Percentiles rank a stretch among this genome's conserved stretches.
phyloP scores from a whole-genome alignment of 768 basidiomycete genomes.

The Tylopilus sp. region DNA sequence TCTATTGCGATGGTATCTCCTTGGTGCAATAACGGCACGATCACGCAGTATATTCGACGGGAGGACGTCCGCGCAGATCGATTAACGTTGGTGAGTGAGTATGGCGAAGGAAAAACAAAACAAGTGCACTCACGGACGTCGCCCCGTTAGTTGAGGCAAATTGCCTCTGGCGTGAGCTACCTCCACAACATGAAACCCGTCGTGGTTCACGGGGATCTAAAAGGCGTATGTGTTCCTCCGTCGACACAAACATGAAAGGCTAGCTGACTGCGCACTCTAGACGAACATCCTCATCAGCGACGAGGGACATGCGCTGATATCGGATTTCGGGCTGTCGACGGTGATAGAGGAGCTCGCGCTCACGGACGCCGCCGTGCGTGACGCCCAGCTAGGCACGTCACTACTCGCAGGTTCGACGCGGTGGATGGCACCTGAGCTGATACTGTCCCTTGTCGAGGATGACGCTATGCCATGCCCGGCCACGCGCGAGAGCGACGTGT shows the following conservation, averaged over 20 bases:
- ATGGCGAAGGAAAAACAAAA: background rate
- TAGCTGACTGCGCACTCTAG: constrained; percentile 25
- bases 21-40: constrained; percentile 60
- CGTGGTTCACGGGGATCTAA: constrained; percentile 60
- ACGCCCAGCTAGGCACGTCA: constrained; percentile 28
- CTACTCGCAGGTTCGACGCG: constrained; percentile 33
- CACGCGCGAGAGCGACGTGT: constrained; percentile 55
- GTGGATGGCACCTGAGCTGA: constrained; percentile 53
- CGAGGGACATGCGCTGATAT: constrained; percentile 50
- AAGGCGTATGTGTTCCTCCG: constrained; percentile 44
- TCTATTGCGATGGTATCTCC: constrained; percentile 63
- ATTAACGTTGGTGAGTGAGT: constrained; percentile 42
- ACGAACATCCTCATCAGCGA: constrained; percentile 56
- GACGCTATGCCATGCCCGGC: constrained; percentile 39
- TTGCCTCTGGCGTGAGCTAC: constrained; percentile 56
- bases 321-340: constrained; percentile 60
- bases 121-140: background rate
- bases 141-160: constrained; percentile 42
- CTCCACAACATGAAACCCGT: constrained; percentile 52
- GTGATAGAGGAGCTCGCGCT: constrained; percentile 51
- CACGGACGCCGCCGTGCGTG: constrained; percentile 20
- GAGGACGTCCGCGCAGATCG: constrained; percentile 40
- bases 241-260: background rate
- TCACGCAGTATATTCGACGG: constrained; percentile 46
- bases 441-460: constrained; percentile 49